Percentiles rank a stretch among this genome's conserved stretches.
Evolutionary conservation across 2,329 filamentous ascomycete species (phyloP).

Genomic region (Trichocomaceae sp.): DNA sequence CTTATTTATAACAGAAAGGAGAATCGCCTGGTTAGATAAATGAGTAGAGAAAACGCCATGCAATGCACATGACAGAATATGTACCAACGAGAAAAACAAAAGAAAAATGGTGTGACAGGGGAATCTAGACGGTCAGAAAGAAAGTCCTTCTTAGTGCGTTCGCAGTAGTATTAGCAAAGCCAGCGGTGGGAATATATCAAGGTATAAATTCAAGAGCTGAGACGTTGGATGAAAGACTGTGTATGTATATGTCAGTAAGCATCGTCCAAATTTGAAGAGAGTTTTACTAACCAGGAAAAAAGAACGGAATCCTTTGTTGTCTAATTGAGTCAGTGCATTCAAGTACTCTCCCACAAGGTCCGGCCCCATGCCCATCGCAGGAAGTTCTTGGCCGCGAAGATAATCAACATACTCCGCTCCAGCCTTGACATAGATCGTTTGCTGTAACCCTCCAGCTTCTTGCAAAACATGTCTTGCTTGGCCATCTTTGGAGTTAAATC

Average conservation of each 20-base stretch:
- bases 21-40: neutral
- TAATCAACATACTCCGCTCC: slow-evolving; percentile 67
- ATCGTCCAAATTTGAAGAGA: neutral
- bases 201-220: slow-evolving; percentile 33
- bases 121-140: slow-evolving; percentile 12
- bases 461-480: slow-evolving; percentile 81
- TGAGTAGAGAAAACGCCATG: slow-evolving; percentile 13
- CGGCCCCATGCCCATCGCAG: slow-evolving; percentile 42
- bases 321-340: slow-evolving; percentile 38
- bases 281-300: slow-evolving; percentile 41
- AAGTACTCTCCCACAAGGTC: slow-evolving; percentile 44
- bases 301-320: slow-evolving; percentile 41
- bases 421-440: slow-evolving; percentile 83
- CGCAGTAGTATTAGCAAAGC: neutral
- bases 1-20: neutral
- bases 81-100: slow-evolving; percentile 15
- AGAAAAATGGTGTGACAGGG: slow-evolving; percentile 13
- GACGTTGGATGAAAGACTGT: slow-evolving; percentile 40
- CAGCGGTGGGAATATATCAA: neutral
- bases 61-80: slow-evolving; percentile 20
- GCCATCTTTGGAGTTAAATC: slow-evolving; percentile 78
- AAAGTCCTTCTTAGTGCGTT: neutral
- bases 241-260: slow-evolving; percentile 9
- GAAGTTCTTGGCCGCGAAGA: slow-evolving; percentile 40
- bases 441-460: slow-evolving; percentile 81